Percentiles rank a stretch among this genome's conserved stretches.
phyloP scores from a whole-genome alignment of 805 yeast species.

The Yarrowia alimentaria region DNA sequence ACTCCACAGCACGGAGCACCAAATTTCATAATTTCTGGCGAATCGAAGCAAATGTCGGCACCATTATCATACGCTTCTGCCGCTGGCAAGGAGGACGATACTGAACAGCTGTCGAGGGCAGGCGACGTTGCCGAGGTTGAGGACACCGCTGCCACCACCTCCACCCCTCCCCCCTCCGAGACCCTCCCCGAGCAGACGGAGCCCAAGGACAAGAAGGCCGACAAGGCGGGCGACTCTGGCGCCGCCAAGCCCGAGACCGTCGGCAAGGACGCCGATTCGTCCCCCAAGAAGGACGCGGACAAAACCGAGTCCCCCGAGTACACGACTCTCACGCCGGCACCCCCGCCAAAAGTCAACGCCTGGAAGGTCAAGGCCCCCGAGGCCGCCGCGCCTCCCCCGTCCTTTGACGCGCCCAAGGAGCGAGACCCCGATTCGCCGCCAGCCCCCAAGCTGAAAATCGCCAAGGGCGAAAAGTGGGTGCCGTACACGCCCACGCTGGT shows the following conservation, averaged over 20 bases:
- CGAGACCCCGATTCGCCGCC: conserved; percentile 10
- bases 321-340: conserved; percentile 57
- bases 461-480: conserved; percentile 64
- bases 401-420: conserved; percentile 24
- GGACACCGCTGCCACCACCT: conserved; percentile 29
- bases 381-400: conserved; percentile 29
- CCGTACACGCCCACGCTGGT: conserved; percentile 62
- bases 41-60: too few relatives aligned
- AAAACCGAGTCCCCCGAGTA: conserved; percentile 19
- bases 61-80: too few relatives aligned
- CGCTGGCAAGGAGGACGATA: too few relatives aligned
- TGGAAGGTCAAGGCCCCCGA: conserved; percentile 47
- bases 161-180: conserved; percentile 31
- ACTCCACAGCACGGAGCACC: too few relatives aligned
- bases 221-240: neutral
- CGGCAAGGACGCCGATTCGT: conserved; percentile 36
- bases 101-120: too few relatives aligned
- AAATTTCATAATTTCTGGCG: too few relatives aligned
- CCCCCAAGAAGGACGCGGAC: too few relatives aligned
- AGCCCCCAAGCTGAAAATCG: conserved; percentile 33
- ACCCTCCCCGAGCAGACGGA: conserved; percentile 38
- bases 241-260: conserved; percentile 33
- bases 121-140: too few relatives aligned
- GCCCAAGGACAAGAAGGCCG: too few relatives aligned
- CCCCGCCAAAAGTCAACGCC: conserved; percentile 60